Percentiles rank a stretch among this genome's conserved stretches.
These are phyloP conservation scores for Allantophomopsis cytisporea DNA, from an alignment of 2,329 filamentous ascomycete genomes.

Conservation along the genomic window DNA sequence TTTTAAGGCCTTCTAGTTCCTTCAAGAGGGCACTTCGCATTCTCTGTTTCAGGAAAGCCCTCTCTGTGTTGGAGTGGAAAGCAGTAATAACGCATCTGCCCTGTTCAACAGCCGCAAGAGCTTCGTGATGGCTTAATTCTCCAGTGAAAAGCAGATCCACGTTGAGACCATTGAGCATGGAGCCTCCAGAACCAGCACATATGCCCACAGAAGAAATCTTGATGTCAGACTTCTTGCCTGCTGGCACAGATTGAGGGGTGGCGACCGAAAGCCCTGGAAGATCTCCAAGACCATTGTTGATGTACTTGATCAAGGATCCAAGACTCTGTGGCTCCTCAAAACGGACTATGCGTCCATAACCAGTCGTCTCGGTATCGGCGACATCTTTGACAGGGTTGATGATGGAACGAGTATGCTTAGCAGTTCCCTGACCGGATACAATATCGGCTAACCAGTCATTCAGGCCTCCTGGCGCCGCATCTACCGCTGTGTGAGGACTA, in stretches of 20 bases:
- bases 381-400: conserved; percentile 13
- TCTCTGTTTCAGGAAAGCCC: conserved; percentile 62
- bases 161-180: conserved; percentile 53
- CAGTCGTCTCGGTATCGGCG: conserved; percentile 13
- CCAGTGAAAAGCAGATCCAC: conserved; percentile 83
- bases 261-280: conserved; percentile 13
- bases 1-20: conserved; percentile 24
- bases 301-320: conserved; percentile 9
- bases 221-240: conserved; percentile 6
- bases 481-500: conserved; percentile 88
- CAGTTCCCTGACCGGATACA: conserved; percentile 41
- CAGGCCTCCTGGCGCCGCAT: conserved; percentile 72
- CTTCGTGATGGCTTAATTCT: conserved; percentile 88
- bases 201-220: conserved; percentile 62
- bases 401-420: conserved; percentile 7
- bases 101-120: conserved; percentile 71
- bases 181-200: conserved; percentile 78
- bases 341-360: conserved; percentile 18
- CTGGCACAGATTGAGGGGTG: conserved; percentile 13
- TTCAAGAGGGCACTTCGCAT: conserved; percentile 53
- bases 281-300: conserved; percentile 8
- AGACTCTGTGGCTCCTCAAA: conserved; percentile 13
- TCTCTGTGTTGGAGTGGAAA: conserved; percentile 89
- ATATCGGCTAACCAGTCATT: conserved; percentile 92
- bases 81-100: conserved; percentile 73